Base-by-base conservation (phyloP, 768 basidiomycete genomes). In the Kwoniella dejecticola region DNA sequence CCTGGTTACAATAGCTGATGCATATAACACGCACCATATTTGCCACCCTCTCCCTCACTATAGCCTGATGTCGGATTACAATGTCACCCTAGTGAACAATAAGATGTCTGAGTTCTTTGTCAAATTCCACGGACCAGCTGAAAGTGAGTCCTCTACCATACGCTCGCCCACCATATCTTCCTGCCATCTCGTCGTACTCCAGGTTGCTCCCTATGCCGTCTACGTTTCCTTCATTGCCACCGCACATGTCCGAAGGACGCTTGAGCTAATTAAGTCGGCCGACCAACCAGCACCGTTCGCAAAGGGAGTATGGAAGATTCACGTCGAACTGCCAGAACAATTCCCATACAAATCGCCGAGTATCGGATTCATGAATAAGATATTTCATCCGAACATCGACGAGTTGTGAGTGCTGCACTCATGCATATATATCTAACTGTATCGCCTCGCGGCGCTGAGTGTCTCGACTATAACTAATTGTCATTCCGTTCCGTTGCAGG, bases 321-420 rank as follows among this genome's bases (percentile, higher is more conserved):
- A 99, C 74, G 96, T 99, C 60, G 96, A 99, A 78, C 84, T 99
- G 21, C 96, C 95, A 23, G 92, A 97, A 67, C 92, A 96, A 79
- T 99, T 98, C 77, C 96, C 96, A 1, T 99, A 89, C 86, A 98
- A 98, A 81, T 95, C 91, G 27, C 96, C 96, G 4, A 93, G 91
- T 76, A 99, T 99, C 69, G 96, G 96, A 1, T 99, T 99, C 81
- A 94, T 96, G 91, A 99, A 99, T 85, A 97, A 97, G 88, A 97
- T 99, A 79, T 98, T 96, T 78, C 96, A 98, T 72, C 96, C 96
- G 19, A 99, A 99, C 76, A 99, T 99, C 74, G 96, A 99, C 81
- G 96, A 99, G 80, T 82, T 96, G 89, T 97, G 79, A 76, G 91
- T 82, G 19, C 10, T n/a, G n/a, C 10, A 44, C 24, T 38, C 24